A percentile compares a stretch with the other conserved stretches of the same genome.
These are phyloP conservation scores for Fusarium mangiferae DNA, from an alignment of 2,329 filamentous ascomycete species.

Conservation along the genomic window DNA sequence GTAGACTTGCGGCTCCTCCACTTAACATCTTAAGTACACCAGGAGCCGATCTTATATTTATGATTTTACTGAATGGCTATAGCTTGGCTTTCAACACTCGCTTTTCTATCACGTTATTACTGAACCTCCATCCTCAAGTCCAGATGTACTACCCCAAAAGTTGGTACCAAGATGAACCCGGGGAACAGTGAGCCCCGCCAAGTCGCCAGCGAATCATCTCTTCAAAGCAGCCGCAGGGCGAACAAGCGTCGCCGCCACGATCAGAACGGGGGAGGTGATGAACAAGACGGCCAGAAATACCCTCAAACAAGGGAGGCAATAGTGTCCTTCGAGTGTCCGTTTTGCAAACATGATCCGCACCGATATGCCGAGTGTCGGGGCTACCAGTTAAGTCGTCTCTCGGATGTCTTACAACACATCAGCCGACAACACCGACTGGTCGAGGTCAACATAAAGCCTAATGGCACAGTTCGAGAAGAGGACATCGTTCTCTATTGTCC, in stretches of 20 bases:
- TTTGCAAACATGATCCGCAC: neutral
- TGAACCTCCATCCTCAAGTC: fast-evolving
- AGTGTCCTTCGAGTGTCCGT: neutral
- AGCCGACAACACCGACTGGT: neutral
- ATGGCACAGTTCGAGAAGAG: fast-evolving
- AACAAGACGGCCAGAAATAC: neutral
- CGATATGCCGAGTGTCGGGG: neutral
- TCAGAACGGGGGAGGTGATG: neutral
- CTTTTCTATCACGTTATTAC: neutral
- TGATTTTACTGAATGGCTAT: fast-evolving
- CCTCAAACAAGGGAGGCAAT: too few relatives aligned
- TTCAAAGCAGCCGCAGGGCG: neutral
- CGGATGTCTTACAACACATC: neutral
- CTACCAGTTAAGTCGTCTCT: neutral
- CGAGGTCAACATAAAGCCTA: neutral
- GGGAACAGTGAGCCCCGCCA: neutral
- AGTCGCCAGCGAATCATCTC: neutral
- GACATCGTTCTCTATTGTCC: neutral
- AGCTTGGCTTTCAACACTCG: fast-evolving
- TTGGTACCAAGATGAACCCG: neutral
- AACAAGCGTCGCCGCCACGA: neutral
- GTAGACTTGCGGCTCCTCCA: neutral
- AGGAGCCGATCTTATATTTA: fast-evolving
- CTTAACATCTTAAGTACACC: neutral
- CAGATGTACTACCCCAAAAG: neutral